Conservation (phyloP, 2,329 filamentous ascomycete genomes). For the Aspergillus chevalieri region DNA sequence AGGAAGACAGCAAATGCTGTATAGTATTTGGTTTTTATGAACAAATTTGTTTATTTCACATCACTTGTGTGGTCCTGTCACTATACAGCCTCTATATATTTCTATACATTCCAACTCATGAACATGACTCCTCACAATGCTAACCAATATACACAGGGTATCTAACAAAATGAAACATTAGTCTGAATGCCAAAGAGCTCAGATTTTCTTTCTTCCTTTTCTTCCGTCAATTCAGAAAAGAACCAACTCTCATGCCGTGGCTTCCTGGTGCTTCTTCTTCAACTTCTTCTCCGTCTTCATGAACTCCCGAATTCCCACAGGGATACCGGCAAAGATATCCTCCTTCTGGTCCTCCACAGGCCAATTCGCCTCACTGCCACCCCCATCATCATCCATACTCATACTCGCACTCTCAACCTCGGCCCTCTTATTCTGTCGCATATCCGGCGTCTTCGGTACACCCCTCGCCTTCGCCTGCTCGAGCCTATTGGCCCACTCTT, state of each 20-base stretch:
- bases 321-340: constrained; percentile 71
- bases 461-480: constrained; percentile 51
- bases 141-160: constrained; percentile 1
- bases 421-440: constrained; percentile 26
- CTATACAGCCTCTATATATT: constrained; percentile 4
- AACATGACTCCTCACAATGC: not conserved
- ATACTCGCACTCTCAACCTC: constrained; percentile 46
- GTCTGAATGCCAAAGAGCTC: not conserved
- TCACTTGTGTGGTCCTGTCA: too few species aligned
- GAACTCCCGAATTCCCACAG: constrained; percentile 90
- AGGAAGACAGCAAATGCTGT: too few species aligned
- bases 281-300: constrained; percentile 95
- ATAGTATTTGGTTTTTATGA: too few species aligned
- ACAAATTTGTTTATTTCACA: too few species aligned
- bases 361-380: constrained; percentile 68
- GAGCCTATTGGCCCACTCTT: constrained; percentile 70
- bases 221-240: not conserved
- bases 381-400: constrained; percentile 75
- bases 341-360: constrained; percentile 38
- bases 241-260: constrained; percentile 9
- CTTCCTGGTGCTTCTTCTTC: constrained; percentile 64
- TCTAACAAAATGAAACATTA: not conserved
- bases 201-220: not conserved
- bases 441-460: constrained; percentile 23
- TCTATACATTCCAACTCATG: constrained; percentile 1